phyloP scores from a whole-genome alignment of 768 basidiomycete genomes.

The Gymnopilus dilepis region DNA sequence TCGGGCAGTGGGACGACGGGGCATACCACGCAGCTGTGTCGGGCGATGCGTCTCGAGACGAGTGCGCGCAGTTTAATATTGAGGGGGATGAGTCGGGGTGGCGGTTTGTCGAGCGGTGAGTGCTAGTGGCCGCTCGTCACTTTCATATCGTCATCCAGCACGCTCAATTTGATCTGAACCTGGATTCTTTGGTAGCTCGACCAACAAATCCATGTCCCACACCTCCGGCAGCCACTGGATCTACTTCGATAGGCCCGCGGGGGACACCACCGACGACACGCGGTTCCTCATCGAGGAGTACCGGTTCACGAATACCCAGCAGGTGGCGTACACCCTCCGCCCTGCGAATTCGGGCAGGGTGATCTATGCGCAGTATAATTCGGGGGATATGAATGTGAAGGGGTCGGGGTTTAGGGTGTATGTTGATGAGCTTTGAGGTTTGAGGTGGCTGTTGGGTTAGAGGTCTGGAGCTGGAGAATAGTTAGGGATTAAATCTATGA shows the following conservation, averaged over 20 bases:
- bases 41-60: not conserved
- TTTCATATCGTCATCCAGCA: too few species aligned
- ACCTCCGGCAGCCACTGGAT: not conserved
- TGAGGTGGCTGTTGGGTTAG: too few species aligned
- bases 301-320: not conserved
- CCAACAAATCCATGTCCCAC: not conserved
- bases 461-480: too few species aligned
- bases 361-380: not conserved
- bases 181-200: not conserved
- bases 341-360: not conserved
- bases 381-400: not conserved
- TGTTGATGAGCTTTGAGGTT: too few species aligned
- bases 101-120: not conserved
- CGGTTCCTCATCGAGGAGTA: not conserved
- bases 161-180: too few species aligned
- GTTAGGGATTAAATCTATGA: too few species aligned
- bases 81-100: not conserved
- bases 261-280: not conserved
- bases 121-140: not conserved
- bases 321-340: not conserved
- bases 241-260: not conserved
- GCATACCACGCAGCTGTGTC: not conserved
- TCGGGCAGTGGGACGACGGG: not conserved
- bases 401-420: not conserved
- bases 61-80: not conserved